These are phyloP conservation scores for Sergeia podlipaevii DNA, from an alignment of 208 protist genomes.

Conservation along the genomic window DNA sequence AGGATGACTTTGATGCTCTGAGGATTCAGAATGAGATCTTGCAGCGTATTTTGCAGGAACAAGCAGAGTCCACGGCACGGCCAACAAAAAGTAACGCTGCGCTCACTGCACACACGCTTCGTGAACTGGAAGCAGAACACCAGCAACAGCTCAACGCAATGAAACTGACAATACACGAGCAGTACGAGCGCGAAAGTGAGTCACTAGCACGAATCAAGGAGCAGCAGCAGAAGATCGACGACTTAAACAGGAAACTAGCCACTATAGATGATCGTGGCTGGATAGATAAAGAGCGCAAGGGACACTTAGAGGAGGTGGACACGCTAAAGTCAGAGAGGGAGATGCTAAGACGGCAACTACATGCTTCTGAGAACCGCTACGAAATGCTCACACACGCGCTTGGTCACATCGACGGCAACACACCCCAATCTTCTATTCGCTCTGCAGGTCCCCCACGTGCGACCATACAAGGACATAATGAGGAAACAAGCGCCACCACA, in stretches of 20 bases:
- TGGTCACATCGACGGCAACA: background rate
- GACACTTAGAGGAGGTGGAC: slow-evolving; percentile 28
- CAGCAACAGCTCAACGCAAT: slow-evolving; percentile 62
- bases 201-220: slow-evolving; percentile 23
- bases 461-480: too few relatives aligned
- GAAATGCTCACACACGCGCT: background rate
- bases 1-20: slow-evolving; percentile 53
- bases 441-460: too few relatives aligned
- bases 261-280: slow-evolving; percentile 26
- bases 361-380: background rate
- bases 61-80: slow-evolving; percentile 13
- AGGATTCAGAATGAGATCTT: slow-evolving; percentile 55
- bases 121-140: slow-evolving; percentile 53
- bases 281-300: slow-evolving; percentile 37
- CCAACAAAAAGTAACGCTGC: slow-evolving; percentile 19
- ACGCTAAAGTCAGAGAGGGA: slow-evolving; percentile 9
- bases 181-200: slow-evolving; percentile 40
- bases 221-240: slow-evolving; percentile 32
- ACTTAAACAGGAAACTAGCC: slow-evolving; percentile 29
- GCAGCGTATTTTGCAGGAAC: slow-evolving; percentile 44
- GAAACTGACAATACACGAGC: slow-evolving; percentile 45
- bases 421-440: background rate
- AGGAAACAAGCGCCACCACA: too few relatives aligned
- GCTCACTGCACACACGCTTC: slow-evolving; percentile 34
- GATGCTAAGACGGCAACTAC: background rate